phyloP scores from a whole-genome alignment of 169 alveolate genomes.

The Eimeria maxima region DNA sequence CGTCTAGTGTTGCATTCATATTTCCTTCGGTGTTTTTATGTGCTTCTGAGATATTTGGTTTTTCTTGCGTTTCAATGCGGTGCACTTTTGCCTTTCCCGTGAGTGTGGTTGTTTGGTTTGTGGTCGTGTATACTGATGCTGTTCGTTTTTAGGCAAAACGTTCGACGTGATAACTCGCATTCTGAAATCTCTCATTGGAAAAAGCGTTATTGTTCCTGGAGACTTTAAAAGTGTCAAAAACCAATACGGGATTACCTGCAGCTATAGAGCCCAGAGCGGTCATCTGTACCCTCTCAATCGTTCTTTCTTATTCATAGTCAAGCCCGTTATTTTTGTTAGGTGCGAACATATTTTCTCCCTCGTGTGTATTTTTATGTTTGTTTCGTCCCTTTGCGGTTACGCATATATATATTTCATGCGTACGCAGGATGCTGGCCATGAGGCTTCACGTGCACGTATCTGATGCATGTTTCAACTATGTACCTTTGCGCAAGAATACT shows the following conservation, averaged over 20 bases:
- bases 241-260: slow-evolving; percentile 95
- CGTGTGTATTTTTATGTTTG: neutral
- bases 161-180: slow-evolving; percentile 96
- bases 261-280: slow-evolving; percentile 98
- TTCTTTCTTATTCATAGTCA: slow-evolving; percentile 96
- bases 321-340: slow-evolving; percentile 97
- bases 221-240: slow-evolving; percentile 95
- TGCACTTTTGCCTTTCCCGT: no score
- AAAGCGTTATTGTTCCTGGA: slow-evolving; percentile 97
- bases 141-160: slow-evolving; percentile 88
- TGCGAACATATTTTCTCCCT: slow-evolving; percentile 8
- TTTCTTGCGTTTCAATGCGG: no score
- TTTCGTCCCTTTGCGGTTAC: neutral
- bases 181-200: slow-evolving; percentile 94
- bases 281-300: slow-evolving; percentile 97
- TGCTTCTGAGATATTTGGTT: neutral
- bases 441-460: no score
- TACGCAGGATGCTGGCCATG: no score
- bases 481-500: no score
- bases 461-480: neutral
- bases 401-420: no score
- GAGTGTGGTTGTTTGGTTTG: no score
- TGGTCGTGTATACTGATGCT: neutral
- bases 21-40: no score
- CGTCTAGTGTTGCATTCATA: neutral